Evolutionary conservation across 495 filamentous ascomycete species (phyloP).

Genomic region (Aspergillus cristatus): DNA sequence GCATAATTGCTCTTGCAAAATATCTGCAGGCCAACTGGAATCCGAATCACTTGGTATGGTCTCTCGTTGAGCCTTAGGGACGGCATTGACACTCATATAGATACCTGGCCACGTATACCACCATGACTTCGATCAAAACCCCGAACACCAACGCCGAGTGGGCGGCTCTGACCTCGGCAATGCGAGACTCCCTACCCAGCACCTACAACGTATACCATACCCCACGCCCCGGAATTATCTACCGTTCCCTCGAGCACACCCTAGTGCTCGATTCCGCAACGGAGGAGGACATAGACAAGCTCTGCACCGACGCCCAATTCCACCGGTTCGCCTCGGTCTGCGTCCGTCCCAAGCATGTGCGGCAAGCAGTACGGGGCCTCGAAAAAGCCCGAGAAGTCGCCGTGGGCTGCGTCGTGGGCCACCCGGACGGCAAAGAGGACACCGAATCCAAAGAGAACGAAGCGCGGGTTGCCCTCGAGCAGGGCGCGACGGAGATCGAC

Average conservation of each 20-base stretch:
- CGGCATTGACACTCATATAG: too few relatives aligned
- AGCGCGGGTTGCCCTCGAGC: constrained; percentile 43
- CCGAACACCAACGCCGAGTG: constrained; percentile 28
- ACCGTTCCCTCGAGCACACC: constrained; percentile 57
- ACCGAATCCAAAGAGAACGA: constrained; percentile 46
- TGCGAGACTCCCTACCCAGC: constrained; percentile 17
- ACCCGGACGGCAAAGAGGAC: constrained; percentile 53
- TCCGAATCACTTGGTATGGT: too few relatives aligned
- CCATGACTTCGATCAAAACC: background rate
- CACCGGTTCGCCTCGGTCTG: constrained; percentile 55
- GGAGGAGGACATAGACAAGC: constrained; percentile 43
- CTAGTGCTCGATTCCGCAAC: constrained; percentile 44
- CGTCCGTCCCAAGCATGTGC: constrained; percentile 45
- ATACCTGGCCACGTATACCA: too few relatives aligned
- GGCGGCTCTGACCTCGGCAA: constrained; percentile 20
- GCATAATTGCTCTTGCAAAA: too few relatives aligned
- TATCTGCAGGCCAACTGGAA: too few relatives aligned
- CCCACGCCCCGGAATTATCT: constrained; percentile 14
- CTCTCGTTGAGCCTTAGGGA: too few relatives aligned
- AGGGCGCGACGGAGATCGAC: constrained; percentile 56
- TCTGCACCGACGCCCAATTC: constrained; percentile 53
- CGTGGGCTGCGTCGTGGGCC: constrained; percentile 58
- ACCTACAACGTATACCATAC: constrained; percentile 16
- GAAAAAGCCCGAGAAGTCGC: constrained; percentile 32
- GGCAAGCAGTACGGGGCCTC: constrained; percentile 44